Evolutionary conservation across 805 yeast species (phyloP), one percentile per base, ranked within the genome.

Genomic region (Clavispora carvajalis): DNA sequence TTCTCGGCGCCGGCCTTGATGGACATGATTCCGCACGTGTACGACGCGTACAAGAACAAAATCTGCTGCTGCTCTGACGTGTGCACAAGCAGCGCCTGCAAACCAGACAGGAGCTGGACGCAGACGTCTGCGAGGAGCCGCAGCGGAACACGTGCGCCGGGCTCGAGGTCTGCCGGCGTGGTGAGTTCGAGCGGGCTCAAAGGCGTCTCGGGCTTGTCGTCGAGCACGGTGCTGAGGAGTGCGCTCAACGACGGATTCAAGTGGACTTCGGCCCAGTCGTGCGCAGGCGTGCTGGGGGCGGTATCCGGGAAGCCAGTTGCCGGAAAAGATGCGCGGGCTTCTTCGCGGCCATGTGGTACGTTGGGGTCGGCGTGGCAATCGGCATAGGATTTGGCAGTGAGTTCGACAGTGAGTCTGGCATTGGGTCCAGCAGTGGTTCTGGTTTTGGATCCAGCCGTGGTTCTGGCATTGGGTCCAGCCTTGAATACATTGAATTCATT

Each of bases 1-100:
- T 82, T 81, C 45, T 80, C 85, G 0, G 77, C 77, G 0, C 85
- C 85, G 46, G 79, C 76, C 47, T 77, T 79, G 41, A 81, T 77
- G 5, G 84, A 76, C 76, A 82, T 69, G 38, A 81, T 66, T 19
- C 62, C 55, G 36, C 69, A 65, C 1, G 72, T 67, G 45, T 65
- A 65, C 18, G 57, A 54, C 1, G 66, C 57, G 39, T 61, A 67
- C 22, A 67, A 47, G 34, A 54, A 57, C 15, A 67, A 40, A 24
- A 67, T 62, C 33, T 66, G 71, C 38, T 63, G 67, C 17, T 58
- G 59, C 39, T 65, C 71, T 2, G 65, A 54, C 1, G 65, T 45
- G 7, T 49, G 47, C 42, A 53, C 35, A 33, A 62, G 45, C 12
- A 12, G 12, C 10, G 19, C n/a, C 19, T 8, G 23, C 23, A 22